These are phyloP conservation scores for Camelina laxa DNA, from an alignment of 345 rosid species.

Conservation along the genomic window DNA sequence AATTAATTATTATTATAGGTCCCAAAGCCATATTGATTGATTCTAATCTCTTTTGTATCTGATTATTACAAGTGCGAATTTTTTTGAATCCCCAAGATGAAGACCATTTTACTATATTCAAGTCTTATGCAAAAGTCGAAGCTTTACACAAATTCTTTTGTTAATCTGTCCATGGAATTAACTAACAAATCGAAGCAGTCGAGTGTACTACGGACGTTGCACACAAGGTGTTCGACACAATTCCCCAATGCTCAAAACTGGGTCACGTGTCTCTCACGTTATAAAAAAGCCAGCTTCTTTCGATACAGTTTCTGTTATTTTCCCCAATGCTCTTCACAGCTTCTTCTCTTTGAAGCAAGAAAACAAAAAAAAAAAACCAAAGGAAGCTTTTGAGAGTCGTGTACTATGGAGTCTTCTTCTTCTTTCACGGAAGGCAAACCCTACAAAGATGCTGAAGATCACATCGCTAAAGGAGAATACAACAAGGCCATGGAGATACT, in stretches of 20 bases:
- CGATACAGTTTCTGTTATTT: background rate
- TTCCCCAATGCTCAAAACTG: conserved; percentile 4
- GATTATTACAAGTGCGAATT: too few species aligned
- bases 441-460: background rate
- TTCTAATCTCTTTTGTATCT: too few species aligned
- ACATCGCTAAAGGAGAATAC: background rate
- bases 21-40: too few species aligned
- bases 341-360: background rate
- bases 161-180: too few species aligned
- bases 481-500: conserved; percentile 1
- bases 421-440: background rate
- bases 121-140: too few species aligned
- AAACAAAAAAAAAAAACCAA: background rate
- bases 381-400: conserved; percentile 1
- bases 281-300: background rate
- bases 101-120: too few species aligned
- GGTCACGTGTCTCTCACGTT: conserved; percentile 11
- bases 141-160: too few species aligned
- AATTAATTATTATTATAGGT: too few species aligned
- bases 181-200: background rate
- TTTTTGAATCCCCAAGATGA: too few species aligned
- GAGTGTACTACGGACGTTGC: background rate
- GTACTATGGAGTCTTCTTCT: background rate
- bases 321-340: background rate
- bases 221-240: conserved; percentile 9